These are phyloP conservation scores for Penicillium paxilli DNA, from an alignment of 495 filamentous ascomycete species.

Conservation along the genomic window DNA sequence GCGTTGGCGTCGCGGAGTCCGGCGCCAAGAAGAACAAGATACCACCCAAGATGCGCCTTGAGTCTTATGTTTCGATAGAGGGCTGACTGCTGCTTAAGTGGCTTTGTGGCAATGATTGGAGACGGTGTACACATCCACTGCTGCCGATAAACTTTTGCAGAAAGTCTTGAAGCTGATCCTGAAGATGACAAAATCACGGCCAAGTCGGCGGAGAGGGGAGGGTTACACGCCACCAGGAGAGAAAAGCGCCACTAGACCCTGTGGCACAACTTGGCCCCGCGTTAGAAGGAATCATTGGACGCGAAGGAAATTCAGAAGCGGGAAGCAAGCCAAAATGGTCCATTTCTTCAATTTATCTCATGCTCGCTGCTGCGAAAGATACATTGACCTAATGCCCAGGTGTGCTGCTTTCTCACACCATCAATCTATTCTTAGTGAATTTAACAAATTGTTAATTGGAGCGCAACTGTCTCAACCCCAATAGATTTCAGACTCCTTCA, in stretches of 20 bases:
- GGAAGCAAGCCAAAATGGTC: not conserved
- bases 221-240: constrained; percentile 11
- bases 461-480: too few species aligned
- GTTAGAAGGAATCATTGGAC: not conserved
- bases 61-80: constrained; percentile 10
- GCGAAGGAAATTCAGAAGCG: not conserved
- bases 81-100: not conserved
- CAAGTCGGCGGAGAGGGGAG: constrained; percentile 6
- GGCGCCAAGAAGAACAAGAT: constrained; percentile 18
- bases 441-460: too few species aligned
- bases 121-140: not conserved
- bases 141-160: not conserved
- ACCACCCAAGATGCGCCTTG: constrained; percentile 21
- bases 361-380: not conserved
- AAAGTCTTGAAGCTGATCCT: not conserved
- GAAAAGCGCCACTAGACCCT: not conserved
- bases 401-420: too few species aligned
- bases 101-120: not conserved
- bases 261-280: constrained; percentile 1
- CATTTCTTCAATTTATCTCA: not conserved
- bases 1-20: constrained; percentile 18
- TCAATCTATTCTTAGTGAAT: too few species aligned
- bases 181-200: not conserved
- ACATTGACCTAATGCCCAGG: too few species aligned
- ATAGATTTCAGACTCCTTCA: too few species aligned